phyloP scores from a whole-genome alignment of 2,329 filamentous ascomycete genomes.

The Alternaria conjuncta region DNA sequence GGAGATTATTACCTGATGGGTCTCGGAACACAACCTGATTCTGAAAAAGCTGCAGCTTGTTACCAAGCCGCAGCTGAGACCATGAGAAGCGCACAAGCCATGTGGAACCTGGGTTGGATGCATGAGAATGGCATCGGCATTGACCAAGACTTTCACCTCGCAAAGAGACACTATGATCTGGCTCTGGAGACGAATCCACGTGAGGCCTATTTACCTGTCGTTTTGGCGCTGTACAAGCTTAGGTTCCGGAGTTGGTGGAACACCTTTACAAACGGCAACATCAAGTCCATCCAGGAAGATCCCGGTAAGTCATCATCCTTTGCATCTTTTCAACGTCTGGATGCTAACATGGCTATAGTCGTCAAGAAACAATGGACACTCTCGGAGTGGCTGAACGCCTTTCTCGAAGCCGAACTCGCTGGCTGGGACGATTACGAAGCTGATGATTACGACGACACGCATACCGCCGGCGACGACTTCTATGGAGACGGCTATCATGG shows the following conservation, averaged over 20 bases:
- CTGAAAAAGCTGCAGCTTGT: constrained; percentile 89
- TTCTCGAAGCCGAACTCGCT: constrained; percentile 68
- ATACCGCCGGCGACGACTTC: constrained; percentile 58
- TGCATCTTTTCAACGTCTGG: neutral
- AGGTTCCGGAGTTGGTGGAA: constrained; percentile 92
- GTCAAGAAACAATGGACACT: constrained; percentile 76
- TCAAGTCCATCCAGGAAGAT: constrained; percentile 92
- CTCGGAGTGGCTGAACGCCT: constrained; percentile 85
- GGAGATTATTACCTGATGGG: constrained; percentile 94
- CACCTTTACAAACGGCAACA: constrained; percentile 82
- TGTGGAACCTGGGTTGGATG: constrained; percentile 99
- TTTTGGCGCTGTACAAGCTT: constrained; percentile 84
- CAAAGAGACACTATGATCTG: constrained; percentile 94
- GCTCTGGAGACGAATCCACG: constrained; percentile 83
- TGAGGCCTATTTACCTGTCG: constrained; percentile 93
- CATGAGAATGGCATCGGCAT: constrained; percentile 95
- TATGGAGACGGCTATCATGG: constrained; percentile 61
- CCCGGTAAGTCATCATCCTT: constrained; percentile 64
- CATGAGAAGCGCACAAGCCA: constrained; percentile 88
- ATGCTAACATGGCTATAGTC: constrained; percentile 54
- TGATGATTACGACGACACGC: constrained; percentile 53
- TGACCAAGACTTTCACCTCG: constrained; percentile 94
- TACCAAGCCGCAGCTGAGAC: constrained; percentile 92
- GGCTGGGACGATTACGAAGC: constrained; percentile 64
- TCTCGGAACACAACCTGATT: constrained; percentile 70